Percentiles rank a stretch among this genome's conserved stretches.
These are phyloP conservation scores for Suhomyces pyralidae DNA, from an alignment of 805 yeast genomes.

Conservation along the genomic window DNA sequence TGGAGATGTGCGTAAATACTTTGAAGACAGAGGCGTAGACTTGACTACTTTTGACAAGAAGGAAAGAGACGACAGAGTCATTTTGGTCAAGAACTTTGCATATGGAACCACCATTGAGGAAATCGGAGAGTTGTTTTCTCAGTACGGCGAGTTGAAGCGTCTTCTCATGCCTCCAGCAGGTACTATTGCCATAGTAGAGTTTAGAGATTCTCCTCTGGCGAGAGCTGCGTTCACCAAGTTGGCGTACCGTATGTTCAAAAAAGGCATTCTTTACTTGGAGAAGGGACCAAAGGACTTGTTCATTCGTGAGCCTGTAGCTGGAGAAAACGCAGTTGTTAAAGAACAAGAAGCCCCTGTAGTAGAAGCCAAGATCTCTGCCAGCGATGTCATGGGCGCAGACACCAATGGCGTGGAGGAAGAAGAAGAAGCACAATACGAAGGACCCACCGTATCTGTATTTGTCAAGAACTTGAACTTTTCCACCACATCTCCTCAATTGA, in stretches of 20 bases:
- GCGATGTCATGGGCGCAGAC: conserved; percentile 39
- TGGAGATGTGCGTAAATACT: conserved; percentile 84
- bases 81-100: conserved; percentile 88
- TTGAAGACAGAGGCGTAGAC: conserved; percentile 84
- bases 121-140: conserved; percentile 74
- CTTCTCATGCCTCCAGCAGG: conserved; percentile 95
- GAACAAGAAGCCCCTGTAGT: conserved; percentile 31
- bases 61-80: conserved; percentile 75
- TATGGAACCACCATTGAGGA: conserved; percentile 81
- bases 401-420: conserved; percentile 17
- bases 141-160: conserved; percentile 75
- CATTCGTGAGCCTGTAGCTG: conserved; percentile 50
- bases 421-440: conserved; percentile 47
- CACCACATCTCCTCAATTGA: conserved; percentile 59
- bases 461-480: conserved; percentile 88
- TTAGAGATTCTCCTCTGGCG: conserved; percentile 76
- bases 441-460: conserved; percentile 84
- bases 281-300: conserved; percentile 89
- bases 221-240: conserved; percentile 86
- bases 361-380: conserved; percentile 44
- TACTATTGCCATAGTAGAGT: conserved; percentile 91
- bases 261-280: conserved; percentile 83
- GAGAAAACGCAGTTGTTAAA: conserved; percentile 21
- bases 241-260: conserved; percentile 84
- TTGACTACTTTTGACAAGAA: conserved; percentile 61